These are phyloP conservation scores for Ganoderma sp. DNA, from an alignment of 1,284 basidiomycete genomes.

Conservation along the genomic window DNA sequence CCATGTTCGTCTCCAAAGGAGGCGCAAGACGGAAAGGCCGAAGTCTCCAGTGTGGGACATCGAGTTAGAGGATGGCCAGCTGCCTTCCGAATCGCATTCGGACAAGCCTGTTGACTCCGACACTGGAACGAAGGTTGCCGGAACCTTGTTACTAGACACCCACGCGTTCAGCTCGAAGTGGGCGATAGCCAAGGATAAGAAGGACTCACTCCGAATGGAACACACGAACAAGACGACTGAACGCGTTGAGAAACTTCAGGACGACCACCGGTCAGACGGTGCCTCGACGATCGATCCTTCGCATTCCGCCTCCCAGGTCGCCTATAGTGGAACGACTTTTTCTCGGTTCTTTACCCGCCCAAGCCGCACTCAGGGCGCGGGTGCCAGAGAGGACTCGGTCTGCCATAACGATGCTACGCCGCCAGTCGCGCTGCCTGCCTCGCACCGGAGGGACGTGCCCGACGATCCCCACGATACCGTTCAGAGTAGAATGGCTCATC, in stretches of 20 bases:
- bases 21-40: background rate
- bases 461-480: conserved; percentile 4
- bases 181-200: conserved; percentile 2
- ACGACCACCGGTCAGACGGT: conserved; percentile 9
- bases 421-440: background rate
- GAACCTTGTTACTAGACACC: conserved; percentile 40
- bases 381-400: background rate
- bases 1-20: background rate
- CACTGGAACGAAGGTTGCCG: conserved; percentile 14
- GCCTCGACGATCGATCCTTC: conserved; percentile 49
- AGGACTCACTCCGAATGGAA: background rate
- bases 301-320: conserved; percentile 35
- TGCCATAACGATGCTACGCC: background rate
- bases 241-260: background rate
- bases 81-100: conserved; percentile 30
- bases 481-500: background rate
- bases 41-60: conserved; percentile 72
- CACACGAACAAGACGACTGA: background rate
- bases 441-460: background rate
- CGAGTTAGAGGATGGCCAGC: conserved; percentile 48
- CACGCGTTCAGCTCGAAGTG: conserved; percentile 23
- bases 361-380: background rate
- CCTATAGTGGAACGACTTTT: background rate
- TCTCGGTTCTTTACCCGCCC: conserved; percentile 3
- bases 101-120: conserved; percentile 7